phyloP scores from a whole-genome alignment of 129 eudicot species.

The Lactuca saligna region DNA sequence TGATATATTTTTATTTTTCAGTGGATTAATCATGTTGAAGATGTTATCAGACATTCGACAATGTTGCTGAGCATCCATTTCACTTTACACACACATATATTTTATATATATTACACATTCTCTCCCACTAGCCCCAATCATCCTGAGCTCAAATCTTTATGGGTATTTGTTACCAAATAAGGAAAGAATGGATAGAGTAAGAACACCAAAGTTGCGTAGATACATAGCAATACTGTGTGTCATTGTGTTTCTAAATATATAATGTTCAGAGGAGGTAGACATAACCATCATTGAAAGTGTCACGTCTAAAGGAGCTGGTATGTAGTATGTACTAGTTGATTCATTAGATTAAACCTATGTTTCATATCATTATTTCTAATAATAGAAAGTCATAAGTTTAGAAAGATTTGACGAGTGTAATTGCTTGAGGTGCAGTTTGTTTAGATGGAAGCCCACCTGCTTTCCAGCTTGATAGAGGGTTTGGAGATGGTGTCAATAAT shows the following conservation, averaged over 20 bases:
- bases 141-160: neutral
- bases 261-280: slow-evolving; percentile 18
- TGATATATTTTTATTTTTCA: too few relatives aligned
- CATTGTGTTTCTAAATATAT: neutral
- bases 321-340: slow-evolving; percentile 21
- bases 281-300: slow-evolving; percentile 37
- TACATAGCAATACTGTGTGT: too few relatives aligned
- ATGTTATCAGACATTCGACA: neutral
- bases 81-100: neutral
- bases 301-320: slow-evolving; percentile 37
- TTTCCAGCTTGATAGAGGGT: slow-evolving; percentile 42
- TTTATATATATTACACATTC: neutral
- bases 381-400: neutral
- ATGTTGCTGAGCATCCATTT: neutral
- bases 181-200: too few relatives aligned
- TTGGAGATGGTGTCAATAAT: slow-evolving; percentile 42
- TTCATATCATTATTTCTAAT: neutral
- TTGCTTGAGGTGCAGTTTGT: slow-evolving; percentile 44
- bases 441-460: slow-evolving; percentile 66
- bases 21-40: too few relatives aligned
- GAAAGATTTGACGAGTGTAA: neutral
- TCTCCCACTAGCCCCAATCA: neutral
- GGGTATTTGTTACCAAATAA: neutral
- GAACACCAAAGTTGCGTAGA: too few relatives aligned
- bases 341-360: slow-evolving; percentile 2